Percentiles rank a stretch among this genome's conserved stretches.
phyloP scores from a whole-genome alignment of 2,329 filamentous ascomycete genomes.

The Pestalotiopsis sp. region DNA sequence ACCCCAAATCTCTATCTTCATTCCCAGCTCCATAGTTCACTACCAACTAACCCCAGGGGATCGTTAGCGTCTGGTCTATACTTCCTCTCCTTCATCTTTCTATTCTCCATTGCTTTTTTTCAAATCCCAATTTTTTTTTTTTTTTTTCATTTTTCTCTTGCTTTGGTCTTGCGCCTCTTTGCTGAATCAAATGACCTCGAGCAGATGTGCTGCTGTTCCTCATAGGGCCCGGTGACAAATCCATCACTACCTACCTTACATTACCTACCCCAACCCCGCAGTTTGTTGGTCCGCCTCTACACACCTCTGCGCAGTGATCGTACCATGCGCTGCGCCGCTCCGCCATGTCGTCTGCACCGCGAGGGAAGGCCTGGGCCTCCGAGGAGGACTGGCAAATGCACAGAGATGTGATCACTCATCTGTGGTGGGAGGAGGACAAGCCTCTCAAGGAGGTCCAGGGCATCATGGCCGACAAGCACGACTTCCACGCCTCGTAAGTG shows the following conservation, averaged over 20 bases:
- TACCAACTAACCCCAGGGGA: too few relatives aligned
- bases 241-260: neutral
- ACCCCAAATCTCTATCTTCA: too few relatives aligned
- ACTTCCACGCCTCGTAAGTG: constrained; percentile 17
- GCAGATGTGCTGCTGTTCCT: neutral
- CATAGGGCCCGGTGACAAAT: neutral
- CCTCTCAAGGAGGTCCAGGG: constrained; percentile 14
- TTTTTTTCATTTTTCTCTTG: too few relatives aligned
- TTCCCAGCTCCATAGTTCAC: too few relatives aligned
- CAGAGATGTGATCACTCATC: constrained; percentile 13
- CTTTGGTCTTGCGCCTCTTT: neutral
- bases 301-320: neutral
- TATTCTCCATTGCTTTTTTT: too few relatives aligned
- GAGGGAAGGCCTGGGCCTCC: constrained; percentile 15
- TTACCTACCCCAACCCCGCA: neutral
- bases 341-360: constrained; percentile 8
- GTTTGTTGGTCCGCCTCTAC: neutral
- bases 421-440: constrained; percentile 15
- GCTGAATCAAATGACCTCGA: neutral
- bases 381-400: constrained; percentile 15
- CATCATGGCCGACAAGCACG: constrained; percentile 16
- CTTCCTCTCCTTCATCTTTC: too few relatives aligned
- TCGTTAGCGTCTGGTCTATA: too few relatives aligned
- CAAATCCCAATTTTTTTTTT: too few relatives aligned
- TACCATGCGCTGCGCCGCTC: constrained; percentile 1